Base-by-base conservation (phyloP, 2,329 filamentous ascomycete genomes). In the Curvularia lunata region DNA sequence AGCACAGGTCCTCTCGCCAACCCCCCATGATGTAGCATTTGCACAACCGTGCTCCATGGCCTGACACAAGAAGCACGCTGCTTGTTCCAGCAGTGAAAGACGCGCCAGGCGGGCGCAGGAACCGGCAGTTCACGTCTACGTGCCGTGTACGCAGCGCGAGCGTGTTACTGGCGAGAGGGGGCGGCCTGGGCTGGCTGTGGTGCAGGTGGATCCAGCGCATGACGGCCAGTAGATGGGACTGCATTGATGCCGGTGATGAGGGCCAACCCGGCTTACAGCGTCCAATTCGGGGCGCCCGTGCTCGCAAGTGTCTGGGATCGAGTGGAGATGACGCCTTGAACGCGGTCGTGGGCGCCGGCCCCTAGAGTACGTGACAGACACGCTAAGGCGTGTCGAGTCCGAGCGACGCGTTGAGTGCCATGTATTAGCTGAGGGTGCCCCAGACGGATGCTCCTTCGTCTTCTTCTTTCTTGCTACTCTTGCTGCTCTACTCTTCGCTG, bases 361-460 rank as follows among this genome's bases (percentile, higher is more conserved):
- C 62, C 55, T 59, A 57, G 48, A 54, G 25, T 63, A 46, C 59
- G 59, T 55, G 53, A 61, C 43, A 41, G 51, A 67, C 70, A 53
- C 70, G 71, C 69, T 70, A 70, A 19, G 10, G 41, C 42, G 54
- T 43, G 38, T 61, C 45, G 16, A 61, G 34, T 37, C 34, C 34
- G 34, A 59, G 34, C 27, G 40, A 68, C 69, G 65, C 67, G 67
- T 68, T 63, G 58, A 63, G 53, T 61, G 54, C 32, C 37, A 5
- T 48, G 46, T 63, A 67, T 66, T 66, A 64, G 50, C 54, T 53
- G 45, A 28, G 37, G 49, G n/a, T 28, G 54, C 21, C 53, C 54
- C 54, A 58, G 56, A 42, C 45, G 50, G 60, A 52, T 52, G 60
- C 56, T 51, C 54, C 34, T 54, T 56, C 59, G 37, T 38, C 55